These are phyloP conservation scores for Calamus simplicifolius DNA, from an alignment of 176 grass and related monocot species.

Conservation along the genomic window DNA sequence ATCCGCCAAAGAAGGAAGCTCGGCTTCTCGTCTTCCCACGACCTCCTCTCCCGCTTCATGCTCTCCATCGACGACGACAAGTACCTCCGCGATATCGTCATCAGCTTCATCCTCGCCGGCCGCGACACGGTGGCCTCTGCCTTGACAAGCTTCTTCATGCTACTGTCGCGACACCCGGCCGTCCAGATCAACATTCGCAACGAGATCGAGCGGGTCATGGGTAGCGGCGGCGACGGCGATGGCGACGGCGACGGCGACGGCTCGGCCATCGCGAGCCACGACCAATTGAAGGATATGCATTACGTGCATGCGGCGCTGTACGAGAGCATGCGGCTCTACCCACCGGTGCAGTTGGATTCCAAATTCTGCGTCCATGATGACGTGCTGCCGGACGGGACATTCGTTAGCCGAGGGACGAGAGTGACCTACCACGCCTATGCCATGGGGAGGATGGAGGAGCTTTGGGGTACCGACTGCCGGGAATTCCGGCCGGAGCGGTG, in stretches of 20 bases:
- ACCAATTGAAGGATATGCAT: background rate
- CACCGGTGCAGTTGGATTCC: conserved; percentile 12
- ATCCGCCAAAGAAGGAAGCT: too few relatives aligned
- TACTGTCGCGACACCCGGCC: background rate
- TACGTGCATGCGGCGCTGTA: conserved; percentile 9
- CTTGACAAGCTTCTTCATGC: conserved; percentile 2
- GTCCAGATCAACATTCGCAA: background rate
- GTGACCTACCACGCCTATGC: conserved; percentile 12
- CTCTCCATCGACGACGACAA: background rate
- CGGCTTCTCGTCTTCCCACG: too few relatives aligned
- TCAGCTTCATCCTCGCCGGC: conserved; percentile 7
- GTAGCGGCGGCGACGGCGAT: background rate
- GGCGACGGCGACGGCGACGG: background rate
- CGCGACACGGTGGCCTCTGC: conserved; percentile 10
- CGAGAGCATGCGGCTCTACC: conserved; percentile 6
- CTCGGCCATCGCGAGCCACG: background rate
- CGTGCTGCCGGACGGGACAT: conserved; percentile 4
- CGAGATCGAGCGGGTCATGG: too few relatives aligned
- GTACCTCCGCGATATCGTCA: conserved; percentile 4
- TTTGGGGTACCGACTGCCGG: conserved; percentile 7
- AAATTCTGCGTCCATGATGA: conserved; percentile 7
- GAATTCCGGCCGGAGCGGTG: too few relatives aligned
- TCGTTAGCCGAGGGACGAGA: background rate
- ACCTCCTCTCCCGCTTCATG: too few relatives aligned
- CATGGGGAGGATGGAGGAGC: conserved; percentile 7